phyloP scores from a whole-genome alignment of 1,284 basidiomycete species.

The Heterobasidion occidentale region DNA sequence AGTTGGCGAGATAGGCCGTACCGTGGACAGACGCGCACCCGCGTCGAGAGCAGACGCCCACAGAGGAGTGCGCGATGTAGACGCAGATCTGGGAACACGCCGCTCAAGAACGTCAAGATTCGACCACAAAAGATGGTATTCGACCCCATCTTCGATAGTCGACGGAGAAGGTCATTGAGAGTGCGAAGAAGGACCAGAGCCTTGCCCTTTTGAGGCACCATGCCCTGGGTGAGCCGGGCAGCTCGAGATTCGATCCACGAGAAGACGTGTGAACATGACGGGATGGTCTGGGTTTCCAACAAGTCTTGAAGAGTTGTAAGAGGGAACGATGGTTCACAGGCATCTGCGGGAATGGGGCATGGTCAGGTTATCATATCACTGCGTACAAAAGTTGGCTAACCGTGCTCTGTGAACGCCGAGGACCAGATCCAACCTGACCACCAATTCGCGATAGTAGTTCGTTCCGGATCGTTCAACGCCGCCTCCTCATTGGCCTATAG shows the following conservation, averaged over 20 bases:
- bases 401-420: slow-evolving; percentile 68
- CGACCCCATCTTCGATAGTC: slow-evolving; percentile 75
- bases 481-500: slow-evolving; percentile 54
- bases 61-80: too few relatives aligned
- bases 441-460: slow-evolving; percentile 54
- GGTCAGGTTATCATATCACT: not conserved
- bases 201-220: slow-evolving; percentile 82
- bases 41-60: too few relatives aligned
- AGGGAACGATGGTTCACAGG: slow-evolving; percentile 44
- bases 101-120: slow-evolving; percentile 79
- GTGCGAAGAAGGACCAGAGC: slow-evolving; percentile 78
- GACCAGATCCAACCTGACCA: slow-evolving; percentile 59
- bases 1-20: too few relatives aligned
- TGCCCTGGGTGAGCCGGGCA: slow-evolving; percentile 56
- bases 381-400: slow-evolving; percentile 26
- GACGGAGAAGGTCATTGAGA: slow-evolving; percentile 79
- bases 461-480: slow-evolving; percentile 38
- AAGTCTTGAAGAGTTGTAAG: slow-evolving; percentile 68
- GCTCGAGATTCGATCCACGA: slow-evolving; percentile 75
- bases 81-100: slow-evolving; percentile 82
- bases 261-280: slow-evolving; percentile 76
- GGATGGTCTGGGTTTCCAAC: slow-evolving; percentile 75
- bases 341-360: slow-evolving; percentile 27
- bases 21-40: too few relatives aligned
- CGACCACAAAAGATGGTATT: slow-evolving; percentile 83